phyloP scores from a whole-genome alignment of 2,329 filamentous ascomycete species.

The Eutypella sp. region DNA sequence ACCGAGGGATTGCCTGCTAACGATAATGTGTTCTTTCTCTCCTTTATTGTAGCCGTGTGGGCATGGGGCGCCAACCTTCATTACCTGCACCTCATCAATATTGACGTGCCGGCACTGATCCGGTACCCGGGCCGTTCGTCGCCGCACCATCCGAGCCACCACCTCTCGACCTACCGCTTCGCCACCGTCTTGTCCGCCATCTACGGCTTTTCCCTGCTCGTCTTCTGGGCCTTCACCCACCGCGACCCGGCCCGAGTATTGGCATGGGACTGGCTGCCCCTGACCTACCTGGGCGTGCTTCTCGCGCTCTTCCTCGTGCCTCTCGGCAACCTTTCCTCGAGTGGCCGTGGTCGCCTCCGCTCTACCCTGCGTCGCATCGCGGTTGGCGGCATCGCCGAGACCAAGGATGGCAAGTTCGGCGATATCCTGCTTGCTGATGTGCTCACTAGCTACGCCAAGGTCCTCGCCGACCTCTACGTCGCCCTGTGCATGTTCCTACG shows the following conservation, averaged over 20 bases:
- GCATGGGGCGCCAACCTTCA: constrained; percentile 92
- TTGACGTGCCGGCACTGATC: constrained; percentile 83
- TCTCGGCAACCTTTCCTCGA: constrained; percentile 31
- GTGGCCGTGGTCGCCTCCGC: constrained; percentile 63
- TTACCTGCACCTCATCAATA: constrained; percentile 71
- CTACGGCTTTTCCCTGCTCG: constrained; percentile 63
- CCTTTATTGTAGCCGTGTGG: constrained; percentile 72
- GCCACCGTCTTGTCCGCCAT: constrained; percentile 71
- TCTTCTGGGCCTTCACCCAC: constrained; percentile 81
- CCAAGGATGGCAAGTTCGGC: constrained; percentile 87
- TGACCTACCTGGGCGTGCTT: constrained; percentile 73
- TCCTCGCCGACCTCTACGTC: constrained; percentile 85
- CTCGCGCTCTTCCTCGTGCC: constrained; percentile 69
- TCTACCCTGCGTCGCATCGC: constrained; percentile 71
- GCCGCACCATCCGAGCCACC: constrained; percentile 65
- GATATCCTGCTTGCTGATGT: constrained; percentile 93
- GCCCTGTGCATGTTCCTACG: constrained; percentile 87
- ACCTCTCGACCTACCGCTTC: constrained; percentile 80
- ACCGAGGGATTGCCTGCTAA: not conserved
- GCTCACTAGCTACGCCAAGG: constrained; percentile 89
- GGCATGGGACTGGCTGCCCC: constrained; percentile 78
- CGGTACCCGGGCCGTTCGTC: constrained; percentile 75
- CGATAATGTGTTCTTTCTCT: constrained; percentile 3
- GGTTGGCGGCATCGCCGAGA: constrained; percentile 79
- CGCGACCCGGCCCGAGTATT: constrained; percentile 65